A percentile compares a stretch with the other conserved stretches of the same genome.
Conservation (phyloP, 495 filamentous ascomycete species). For the Oleoguttula mirabilis region DNA sequence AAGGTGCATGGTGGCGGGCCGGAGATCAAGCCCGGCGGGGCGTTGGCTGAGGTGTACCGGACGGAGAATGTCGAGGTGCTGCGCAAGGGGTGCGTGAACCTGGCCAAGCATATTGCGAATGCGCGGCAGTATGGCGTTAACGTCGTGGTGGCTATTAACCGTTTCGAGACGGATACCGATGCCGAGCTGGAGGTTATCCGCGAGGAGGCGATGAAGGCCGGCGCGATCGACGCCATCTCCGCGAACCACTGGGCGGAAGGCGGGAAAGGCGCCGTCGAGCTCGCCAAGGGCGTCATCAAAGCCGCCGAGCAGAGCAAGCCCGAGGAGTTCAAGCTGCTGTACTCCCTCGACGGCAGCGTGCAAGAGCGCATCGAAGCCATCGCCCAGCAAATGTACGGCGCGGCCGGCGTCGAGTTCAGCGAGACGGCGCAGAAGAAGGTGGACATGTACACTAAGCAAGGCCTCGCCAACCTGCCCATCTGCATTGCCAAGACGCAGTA, state of each 20-base stretch:
- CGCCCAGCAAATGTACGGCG: conserved; percentile 86
- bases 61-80: conserved; percentile 89
- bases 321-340: conserved; percentile 74
- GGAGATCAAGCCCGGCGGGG: conserved; percentile 72
- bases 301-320: conserved; percentile 69
- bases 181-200: conserved; percentile 80
- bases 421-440: conserved; percentile 92
- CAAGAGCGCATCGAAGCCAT: conserved; percentile 88
- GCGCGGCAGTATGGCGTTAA: conserved; percentile 80
- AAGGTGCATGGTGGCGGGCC: conserved; percentile 96
- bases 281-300: conserved; percentile 74
- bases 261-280: conserved; percentile 77
- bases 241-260: conserved; percentile 97
- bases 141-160: conserved; percentile 96
- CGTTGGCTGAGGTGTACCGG: conserved; percentile 73
- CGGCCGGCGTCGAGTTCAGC: conserved; percentile 79
- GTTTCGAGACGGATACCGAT: conserved; percentile 83
- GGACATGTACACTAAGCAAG: conserved; percentile 84
- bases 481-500: conserved; percentile 98
- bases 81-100: conserved; percentile 78
- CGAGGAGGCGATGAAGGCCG: conserved; percentile 84
- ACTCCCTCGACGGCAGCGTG: conserved; percentile 64
- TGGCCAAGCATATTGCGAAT: conserved; percentile 87
- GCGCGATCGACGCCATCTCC: conserved; percentile 83
- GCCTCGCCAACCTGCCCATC: conserved; percentile 83